phyloP scores from a whole-genome alignment of 192 early-diverging fungal genomes.

The Entomortierella chlamydospora region DNA sequence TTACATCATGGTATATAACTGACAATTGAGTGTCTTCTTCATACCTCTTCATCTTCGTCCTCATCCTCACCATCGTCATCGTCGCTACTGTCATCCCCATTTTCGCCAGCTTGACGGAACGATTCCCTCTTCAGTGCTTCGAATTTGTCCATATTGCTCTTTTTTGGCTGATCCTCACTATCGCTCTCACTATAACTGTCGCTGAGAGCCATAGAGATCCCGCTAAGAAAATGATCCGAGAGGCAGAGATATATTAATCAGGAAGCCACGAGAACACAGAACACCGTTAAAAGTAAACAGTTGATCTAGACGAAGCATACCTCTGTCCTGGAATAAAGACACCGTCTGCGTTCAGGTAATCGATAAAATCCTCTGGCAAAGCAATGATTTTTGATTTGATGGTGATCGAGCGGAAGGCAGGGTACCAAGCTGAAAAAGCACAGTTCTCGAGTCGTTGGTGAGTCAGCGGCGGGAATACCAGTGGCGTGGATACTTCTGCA shows the following conservation, averaged over 20 bases:
- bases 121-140: slow-evolving; percentile 16
- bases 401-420: slow-evolving; percentile 67
- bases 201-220: slow-evolving; percentile 30
- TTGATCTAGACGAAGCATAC: slow-evolving; percentile 22
- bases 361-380: slow-evolving; percentile 81
- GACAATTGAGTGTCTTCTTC: too few species aligned
- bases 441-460: slow-evolving; percentile 76
- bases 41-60: slow-evolving; percentile 52
- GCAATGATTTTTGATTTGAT: slow-evolving; percentile 83
- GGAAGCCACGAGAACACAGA: not conserved
- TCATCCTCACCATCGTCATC: slow-evolving; percentile 48
- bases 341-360: slow-evolving; percentile 88
- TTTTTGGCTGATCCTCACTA: slow-evolving; percentile 1
- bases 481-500: slow-evolving; percentile 4
- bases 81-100: slow-evolving; percentile 15
- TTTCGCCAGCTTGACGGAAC: slow-evolving; percentile 10
- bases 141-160: slow-evolving; percentile 35
- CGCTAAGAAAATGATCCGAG: slow-evolving; percentile 39
- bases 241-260: too few species aligned
- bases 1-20: too few species aligned
- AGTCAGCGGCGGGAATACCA: slow-evolving; percentile 69
- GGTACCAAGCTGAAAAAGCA: slow-evolving; percentile 85
- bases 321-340: slow-evolving; percentile 82
- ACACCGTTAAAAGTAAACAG: too few species aligned
- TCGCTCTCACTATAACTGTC: slow-evolving; percentile 36